Evolutionary conservation across 331 rosid species (phyloP), one percentile per base, ranked within the genome.

Genomic region (Dryas integrifolia): DNA sequence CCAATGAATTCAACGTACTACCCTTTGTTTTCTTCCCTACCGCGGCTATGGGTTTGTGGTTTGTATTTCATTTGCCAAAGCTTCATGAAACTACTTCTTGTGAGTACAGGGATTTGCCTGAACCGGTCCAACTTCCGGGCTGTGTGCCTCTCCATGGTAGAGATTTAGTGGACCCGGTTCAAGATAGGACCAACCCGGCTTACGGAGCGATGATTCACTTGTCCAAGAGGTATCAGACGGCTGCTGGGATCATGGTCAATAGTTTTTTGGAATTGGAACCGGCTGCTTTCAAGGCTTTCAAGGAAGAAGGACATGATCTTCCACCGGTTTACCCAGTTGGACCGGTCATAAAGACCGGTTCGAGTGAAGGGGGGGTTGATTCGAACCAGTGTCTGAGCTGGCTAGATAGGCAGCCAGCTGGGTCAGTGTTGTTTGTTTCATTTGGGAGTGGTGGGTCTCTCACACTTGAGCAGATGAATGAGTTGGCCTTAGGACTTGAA

Each of bases 111-210:
- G 89, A 83, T 18, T n/a, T 65, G 6, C 81, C 78, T 0, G 15
- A 69, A 7, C 77, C 70, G 0, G 65, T 87, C 2, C 57, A 69
- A 38, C 64, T 85, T 48, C 88, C 89, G 0, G 92, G 92, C 5
- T 87, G 92, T 46, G 46, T 83, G 0, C 73, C 85, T 0, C 48
- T 83, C 26, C 65, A 72, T 3, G 78, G 82, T 4, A 10, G 16
- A 3, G 87, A 86, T 75, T 73, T 83, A 3, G 7, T 6, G 53
- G 58, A 6, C 9, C 24, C 75, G 0, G 2, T 77, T 72, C 82
- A 38, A 9, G 70, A 65, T 6, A 61, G 86, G 18, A 53, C 74
- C 1, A 65, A 76, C 56, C 65, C 76, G 5, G 16, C 52, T 45
- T 86, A 81, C 63, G 73, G 47, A 47, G 9, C 24, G 0, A 6